Conservation (phyloP, 2,329 filamentous ascomycete genomes). For the Atkinsonella texensis region DNA sequence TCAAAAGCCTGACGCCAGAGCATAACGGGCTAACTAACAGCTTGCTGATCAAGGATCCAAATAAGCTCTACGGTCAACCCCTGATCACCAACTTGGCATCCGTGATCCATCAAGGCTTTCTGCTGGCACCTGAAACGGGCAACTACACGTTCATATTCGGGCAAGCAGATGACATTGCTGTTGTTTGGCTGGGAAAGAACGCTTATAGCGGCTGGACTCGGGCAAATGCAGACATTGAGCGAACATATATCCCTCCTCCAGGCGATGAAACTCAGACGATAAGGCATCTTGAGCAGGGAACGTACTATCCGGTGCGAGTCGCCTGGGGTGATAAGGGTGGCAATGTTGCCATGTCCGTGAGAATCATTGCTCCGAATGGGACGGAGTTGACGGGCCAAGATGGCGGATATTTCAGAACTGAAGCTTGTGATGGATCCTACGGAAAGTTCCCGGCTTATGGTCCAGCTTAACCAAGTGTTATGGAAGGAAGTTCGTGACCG, state of each 20-base stretch:
- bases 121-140: constrained; percentile 7
- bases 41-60: constrained; percentile 4
- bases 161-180: constrained; percentile 8
- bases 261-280: constrained; percentile 6
- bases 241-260: constrained; percentile 9
- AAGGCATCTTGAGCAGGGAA: constrained; percentile 7
- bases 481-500: too few relatives aligned
- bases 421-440: constrained; percentile 8
- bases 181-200: constrained; percentile 7
- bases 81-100: constrained; percentile 4
- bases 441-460: constrained; percentile 8
- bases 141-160: constrained; percentile 8
- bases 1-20: constrained; percentile 4
- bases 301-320: constrained; percentile 7
- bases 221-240: constrained; percentile 8
- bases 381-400: constrained; percentile 8
- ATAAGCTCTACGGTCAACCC: constrained; percentile 5
- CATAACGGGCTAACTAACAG: constrained; percentile 7
- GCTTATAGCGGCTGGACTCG: constrained; percentile 7
- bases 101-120: constrained; percentile 8
- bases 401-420: constrained; percentile 8
- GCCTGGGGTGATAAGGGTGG: constrained; percentile 8
- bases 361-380: constrained; percentile 7
- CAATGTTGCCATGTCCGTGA: constrained; percentile 8
- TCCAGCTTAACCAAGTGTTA: neutral